Evolutionary conservation across 768 basidiomycete species (phyloP), one percentile per base, ranked within the genome.

Genomic region (Tylopilus felleus): DNA sequence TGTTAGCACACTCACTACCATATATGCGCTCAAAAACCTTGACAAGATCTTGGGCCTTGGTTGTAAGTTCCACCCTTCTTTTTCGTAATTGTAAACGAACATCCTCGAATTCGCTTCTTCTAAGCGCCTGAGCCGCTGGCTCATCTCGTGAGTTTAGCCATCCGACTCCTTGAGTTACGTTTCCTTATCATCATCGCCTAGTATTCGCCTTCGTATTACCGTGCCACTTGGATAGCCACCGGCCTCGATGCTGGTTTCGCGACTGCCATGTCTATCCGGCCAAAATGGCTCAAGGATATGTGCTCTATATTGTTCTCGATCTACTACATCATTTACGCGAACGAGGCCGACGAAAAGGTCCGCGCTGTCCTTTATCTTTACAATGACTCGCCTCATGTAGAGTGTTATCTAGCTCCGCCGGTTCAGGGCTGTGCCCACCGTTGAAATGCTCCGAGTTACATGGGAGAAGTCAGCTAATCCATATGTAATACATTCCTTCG

Each of bases 381-480:
- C 28, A 19, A 7, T 25, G n/a, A 29, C 27, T 25, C 42, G 13
- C 21, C 47, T 58, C 40, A 63, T 35, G 16, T 16, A 13, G 2
- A 8, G 5, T 46, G 19, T 48, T 50, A 14, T 52, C 33, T 65
- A 98, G 94, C 81, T 99, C 49, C 88, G 95, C 53, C 83, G 85
- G 53, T 98, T 90, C 67, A 80, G 97, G 63, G 93, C 96, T 22
- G 83, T 95, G 0, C 94, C 93, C 45, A 97, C 96, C 0, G 86
- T 98, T 22, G 96, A 99, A 73, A 93, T 98, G 89, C 80, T 99
- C 22, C 85, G 97, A 3, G 78, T 82, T 17, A 98, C 93, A 22
- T 99, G 97, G 97, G 95, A 96, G 72, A 99, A 99, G 77, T 92
- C 93, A 0, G 79, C 80, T 2, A 96, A 98, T 72, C 97, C 95